A percentile compares a stretch with the other conserved stretches of the same genome.
Conservation (phyloP, 1,284 basidiomycete species). For the Sanghuangporus sanghuang region DNA sequence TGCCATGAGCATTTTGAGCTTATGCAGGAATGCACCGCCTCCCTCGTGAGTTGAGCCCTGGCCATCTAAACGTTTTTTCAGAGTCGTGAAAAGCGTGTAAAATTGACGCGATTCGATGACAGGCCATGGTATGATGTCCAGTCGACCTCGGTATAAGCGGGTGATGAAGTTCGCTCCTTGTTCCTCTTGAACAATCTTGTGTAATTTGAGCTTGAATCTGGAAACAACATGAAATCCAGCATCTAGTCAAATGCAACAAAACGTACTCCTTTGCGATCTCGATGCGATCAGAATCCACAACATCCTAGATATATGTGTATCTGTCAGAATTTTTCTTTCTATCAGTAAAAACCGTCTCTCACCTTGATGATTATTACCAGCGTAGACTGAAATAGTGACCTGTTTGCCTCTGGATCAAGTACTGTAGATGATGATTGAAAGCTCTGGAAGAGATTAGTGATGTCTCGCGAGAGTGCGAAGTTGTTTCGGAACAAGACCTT, state of each 20-base stretch:
- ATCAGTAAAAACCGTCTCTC: neutral
- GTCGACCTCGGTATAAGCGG: constrained; percentile 44
- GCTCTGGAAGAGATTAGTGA: constrained; percentile 55
- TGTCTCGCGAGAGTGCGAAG: constrained; percentile 54
- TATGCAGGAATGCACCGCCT: constrained; percentile 50
- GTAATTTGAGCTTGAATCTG: constrained; percentile 51
- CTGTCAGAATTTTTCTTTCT: neutral
- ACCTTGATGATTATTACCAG: constrained; percentile 63
- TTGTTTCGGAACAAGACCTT: constrained; percentile 63
- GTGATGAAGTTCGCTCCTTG: constrained; percentile 59
- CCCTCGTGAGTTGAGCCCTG: constrained; percentile 44
- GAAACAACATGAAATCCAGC: neutral
- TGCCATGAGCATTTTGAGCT: constrained; percentile 60
- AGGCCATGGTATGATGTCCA: constrained; percentile 61
- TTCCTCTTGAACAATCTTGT: constrained; percentile 52
- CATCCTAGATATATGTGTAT: constrained; percentile 37
- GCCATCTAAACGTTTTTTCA: constrained; percentile 42
- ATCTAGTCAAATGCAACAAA: neutral
- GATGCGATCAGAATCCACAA: constrained; percentile 48
- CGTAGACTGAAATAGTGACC: constrained; percentile 51
- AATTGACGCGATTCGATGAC: constrained; percentile 58
- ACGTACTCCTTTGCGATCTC: constrained; percentile 55
- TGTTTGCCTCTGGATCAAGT: constrained; percentile 53
- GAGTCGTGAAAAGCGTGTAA: constrained; percentile 42
- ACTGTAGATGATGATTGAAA: constrained; percentile 59